Conservation (phyloP, 2,329 filamentous ascomycete species). For the Sarocladiaceae sp. region DNA sequence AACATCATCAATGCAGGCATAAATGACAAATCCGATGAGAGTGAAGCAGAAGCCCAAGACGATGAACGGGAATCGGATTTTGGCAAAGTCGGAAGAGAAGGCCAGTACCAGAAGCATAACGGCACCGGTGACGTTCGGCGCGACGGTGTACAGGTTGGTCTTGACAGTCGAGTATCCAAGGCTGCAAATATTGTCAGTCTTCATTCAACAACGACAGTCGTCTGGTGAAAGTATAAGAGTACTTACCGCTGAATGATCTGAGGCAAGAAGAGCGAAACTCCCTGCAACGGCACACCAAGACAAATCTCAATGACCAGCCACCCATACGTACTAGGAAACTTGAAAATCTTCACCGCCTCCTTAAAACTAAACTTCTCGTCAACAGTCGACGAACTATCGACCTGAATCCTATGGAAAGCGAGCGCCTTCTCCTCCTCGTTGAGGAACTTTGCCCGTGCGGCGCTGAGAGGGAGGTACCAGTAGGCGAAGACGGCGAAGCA, state of each 20-base stretch:
- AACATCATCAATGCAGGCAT: conserved; percentile 64
- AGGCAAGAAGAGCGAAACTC: conserved; percentile 49
- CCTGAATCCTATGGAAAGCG: conserved; percentile 68
- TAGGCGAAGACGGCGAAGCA: conserved; percentile 60
- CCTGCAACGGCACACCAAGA: conserved; percentile 55
- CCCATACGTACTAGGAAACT: conserved; percentile 41
- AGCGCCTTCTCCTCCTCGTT: conserved; percentile 61
- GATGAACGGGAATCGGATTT: conserved; percentile 71
- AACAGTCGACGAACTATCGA: conserved; percentile 65
- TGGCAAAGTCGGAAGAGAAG: conserved; percentile 62
- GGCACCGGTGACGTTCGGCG: conserved; percentile 72
- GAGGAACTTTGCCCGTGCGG: conserved; percentile 62
- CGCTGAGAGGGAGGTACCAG: conserved; percentile 64
- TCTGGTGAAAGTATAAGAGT: not conserved
- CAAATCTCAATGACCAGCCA: conserved; percentile 54
- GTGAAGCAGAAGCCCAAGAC: conserved; percentile 69
- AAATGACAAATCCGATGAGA: conserved; percentile 75
- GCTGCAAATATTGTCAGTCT: not conserved
- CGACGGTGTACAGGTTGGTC: conserved; percentile 79
- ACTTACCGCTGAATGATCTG: conserved; percentile 45
- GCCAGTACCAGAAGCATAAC: conserved; percentile 68
- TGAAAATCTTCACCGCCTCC: conserved; percentile 49
- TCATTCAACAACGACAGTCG: not conserved
- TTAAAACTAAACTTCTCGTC: conserved; percentile 47
- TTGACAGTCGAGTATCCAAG: conserved; percentile 45